These are phyloP conservation scores for Mycena amicta DNA, from an alignment of 768 basidiomycete genomes.

Conservation along the genomic window DNA sequence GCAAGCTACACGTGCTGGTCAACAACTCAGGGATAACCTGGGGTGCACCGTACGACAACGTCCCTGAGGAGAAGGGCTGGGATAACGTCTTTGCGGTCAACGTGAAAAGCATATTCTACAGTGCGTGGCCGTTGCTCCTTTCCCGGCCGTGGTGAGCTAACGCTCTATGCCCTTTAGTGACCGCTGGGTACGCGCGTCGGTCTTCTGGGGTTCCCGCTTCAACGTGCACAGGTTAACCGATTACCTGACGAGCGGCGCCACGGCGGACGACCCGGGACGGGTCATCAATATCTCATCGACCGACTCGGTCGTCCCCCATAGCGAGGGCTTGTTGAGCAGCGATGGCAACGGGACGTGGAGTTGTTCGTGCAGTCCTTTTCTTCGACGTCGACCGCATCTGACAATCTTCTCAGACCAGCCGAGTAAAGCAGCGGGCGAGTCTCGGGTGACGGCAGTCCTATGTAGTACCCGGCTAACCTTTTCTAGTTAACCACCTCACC, in stretches of 20 bases:
- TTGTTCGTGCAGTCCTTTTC: not conserved
- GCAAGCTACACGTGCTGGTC: slow-evolving; percentile 77
- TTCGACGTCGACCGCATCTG: not conserved
- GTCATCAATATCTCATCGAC: slow-evolving; percentile 56
- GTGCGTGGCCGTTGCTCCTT: slow-evolving; percentile 42
- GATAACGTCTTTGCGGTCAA: slow-evolving; percentile 82
- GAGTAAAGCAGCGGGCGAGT: slow-evolving; percentile 20
- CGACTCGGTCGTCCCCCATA: slow-evolving; percentile 19
- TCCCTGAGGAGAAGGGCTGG: slow-evolving; percentile 86
- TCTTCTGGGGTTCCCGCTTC: no score
- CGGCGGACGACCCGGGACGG: slow-evolving; percentile 50
- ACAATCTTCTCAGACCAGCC: slow-evolving; percentile 18
- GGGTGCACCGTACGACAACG: slow-evolving; percentile 70
- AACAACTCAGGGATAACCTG: slow-evolving; percentile 84
- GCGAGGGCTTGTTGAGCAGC: slow-evolving; percentile 18
- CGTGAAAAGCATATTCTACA: slow-evolving; percentile 84
- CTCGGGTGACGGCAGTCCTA: no score
- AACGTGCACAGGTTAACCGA: slow-evolving; percentile 14
- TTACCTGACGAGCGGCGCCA: slow-evolving; percentile 27
- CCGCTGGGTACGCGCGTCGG: slow-evolving; percentile 53
- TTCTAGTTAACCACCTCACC: slow-evolving; percentile 19
- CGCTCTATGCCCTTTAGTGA: slow-evolving; percentile 42
- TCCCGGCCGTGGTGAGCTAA: slow-evolving; percentile 7
- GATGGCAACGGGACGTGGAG: slow-evolving; percentile 24
- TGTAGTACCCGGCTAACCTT: no score